Evolutionary conservation across 257 asterid genomes (phyloP).

Genomic region (Eucommia ulmoides): DNA sequence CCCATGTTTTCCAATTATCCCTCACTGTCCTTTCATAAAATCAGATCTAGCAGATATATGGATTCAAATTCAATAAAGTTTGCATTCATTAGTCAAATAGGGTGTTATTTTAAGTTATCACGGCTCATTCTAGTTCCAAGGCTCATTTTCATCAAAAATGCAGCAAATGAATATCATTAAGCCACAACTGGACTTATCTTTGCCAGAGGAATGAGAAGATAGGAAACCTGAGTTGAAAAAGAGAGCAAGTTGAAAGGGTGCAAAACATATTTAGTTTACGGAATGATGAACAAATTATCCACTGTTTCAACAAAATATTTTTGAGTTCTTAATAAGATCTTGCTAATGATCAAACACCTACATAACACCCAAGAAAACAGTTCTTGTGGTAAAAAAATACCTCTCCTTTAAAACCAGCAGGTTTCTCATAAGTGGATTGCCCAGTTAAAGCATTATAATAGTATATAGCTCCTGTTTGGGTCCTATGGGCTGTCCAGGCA

Average conservation of each 20-base stretch:
- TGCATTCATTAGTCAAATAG: too few species aligned
- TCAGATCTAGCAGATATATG: too few species aligned
- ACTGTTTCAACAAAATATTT: neutral
- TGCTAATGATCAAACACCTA: too few species aligned
- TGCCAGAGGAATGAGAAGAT: neutral
- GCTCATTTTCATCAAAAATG: neutral
- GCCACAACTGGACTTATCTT: too few species aligned
- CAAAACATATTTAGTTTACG: slow-evolving; percentile 1
- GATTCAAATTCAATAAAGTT: too few species aligned
- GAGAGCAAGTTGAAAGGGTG: neutral
- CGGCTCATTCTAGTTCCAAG: neutral
- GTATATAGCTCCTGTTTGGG: slow-evolving; percentile 73
- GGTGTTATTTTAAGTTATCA: too few species aligned
- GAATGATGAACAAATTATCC: neutral
- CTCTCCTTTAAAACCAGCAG: slow-evolving; percentile 74
- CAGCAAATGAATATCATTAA: too few species aligned
- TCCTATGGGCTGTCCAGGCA: slow-evolving; percentile 90
- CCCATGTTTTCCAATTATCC: neutral
- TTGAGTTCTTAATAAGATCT: too few species aligned
- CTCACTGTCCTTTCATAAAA: too few species aligned
- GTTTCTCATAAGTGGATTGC: slow-evolving; percentile 91
- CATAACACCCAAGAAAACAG: too few species aligned
- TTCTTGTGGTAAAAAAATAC: too few species aligned
- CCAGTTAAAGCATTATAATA: slow-evolving; percentile 81
- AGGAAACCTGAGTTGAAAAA: neutral